phyloP scores from a whole-genome alignment of 2,329 filamentous ascomycete genomes.

The Fusarium mexicanum region DNA sequence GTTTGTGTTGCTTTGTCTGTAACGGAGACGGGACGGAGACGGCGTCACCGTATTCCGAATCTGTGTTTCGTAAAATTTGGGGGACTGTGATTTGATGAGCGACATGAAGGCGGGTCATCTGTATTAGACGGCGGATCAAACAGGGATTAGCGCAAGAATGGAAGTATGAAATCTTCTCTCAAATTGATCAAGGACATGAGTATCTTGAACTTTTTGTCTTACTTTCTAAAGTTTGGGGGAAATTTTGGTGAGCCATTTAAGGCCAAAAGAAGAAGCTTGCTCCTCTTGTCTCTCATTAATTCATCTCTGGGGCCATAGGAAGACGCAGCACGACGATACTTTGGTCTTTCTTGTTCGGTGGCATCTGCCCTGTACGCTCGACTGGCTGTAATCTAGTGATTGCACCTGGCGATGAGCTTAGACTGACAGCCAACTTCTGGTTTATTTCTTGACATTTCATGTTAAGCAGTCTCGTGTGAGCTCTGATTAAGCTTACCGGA shows the following conservation, averaged over 20 bases:
- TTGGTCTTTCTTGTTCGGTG: neutral
- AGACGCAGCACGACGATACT: neutral
- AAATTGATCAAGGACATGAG: slow-evolving; percentile 24
- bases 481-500: neutral
- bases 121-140: slow-evolving; percentile 10
- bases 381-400: slow-evolving; percentile 5
- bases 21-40: neutral
- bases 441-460: no score
- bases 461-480: neutral
- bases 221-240: neutral
- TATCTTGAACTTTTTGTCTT: slow-evolving; percentile 9
- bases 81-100: neutral
- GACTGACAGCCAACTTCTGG: neutral
- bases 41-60: neutral
- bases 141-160: slow-evolving; percentile 10
- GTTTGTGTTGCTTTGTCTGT: neutral
- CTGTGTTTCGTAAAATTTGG: neutral
- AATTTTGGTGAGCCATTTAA: neutral
- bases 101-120: neutral
- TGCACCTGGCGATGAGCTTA: neutral
- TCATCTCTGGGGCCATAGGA: neutral
- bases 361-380: neutral
- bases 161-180: slow-evolving; percentile 33
- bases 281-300: neutral
- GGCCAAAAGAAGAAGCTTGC: neutral